These are phyloP conservation scores for Bidens hawaiensis DNA, from an alignment of 140 eudicot species.

Conservation along the genomic window DNA sequence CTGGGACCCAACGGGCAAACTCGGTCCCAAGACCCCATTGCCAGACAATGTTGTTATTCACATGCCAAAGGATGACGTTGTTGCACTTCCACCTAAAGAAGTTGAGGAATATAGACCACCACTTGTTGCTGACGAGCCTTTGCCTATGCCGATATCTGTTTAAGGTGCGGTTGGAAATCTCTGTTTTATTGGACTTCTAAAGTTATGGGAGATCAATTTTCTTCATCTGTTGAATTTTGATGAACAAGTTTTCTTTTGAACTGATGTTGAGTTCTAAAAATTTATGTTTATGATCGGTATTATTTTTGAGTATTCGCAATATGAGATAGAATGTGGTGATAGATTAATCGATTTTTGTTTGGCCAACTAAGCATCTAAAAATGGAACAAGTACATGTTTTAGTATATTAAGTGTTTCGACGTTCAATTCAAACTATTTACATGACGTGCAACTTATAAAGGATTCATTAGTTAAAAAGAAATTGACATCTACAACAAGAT, in stretches of 20 bases:
- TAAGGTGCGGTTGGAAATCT: neutral
- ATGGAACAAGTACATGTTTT: too few species aligned
- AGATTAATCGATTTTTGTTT: neutral
- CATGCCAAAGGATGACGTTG: slow-evolving; percentile 51
- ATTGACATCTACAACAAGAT: too few species aligned
- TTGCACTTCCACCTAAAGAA: slow-evolving; percentile 32
- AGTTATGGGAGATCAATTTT: slow-evolving; percentile 1
- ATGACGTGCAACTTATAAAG: too few species aligned
- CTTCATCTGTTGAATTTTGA: neutral
- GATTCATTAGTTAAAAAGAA: too few species aligned
- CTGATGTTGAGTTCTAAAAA: neutral
- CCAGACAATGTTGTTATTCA: slow-evolving; percentile 69
- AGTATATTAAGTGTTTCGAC: too few species aligned
- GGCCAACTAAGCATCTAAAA: neutral
- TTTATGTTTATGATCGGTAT: neutral
- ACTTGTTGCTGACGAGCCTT: slow-evolving; percentile 20
- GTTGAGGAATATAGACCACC: slow-evolving; percentile 30
- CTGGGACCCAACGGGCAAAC: slow-evolving; percentile 81
- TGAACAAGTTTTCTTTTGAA: neutral
- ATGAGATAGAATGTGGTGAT: neutral
- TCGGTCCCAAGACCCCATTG: slow-evolving; percentile 63
- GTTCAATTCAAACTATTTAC: too few species aligned
- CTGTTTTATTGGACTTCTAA: neutral
- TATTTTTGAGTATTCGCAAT: neutral
- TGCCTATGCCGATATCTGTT: slow-evolving; percentile 9